Evolutionary conservation across 2,329 filamentous ascomycete genomes (phyloP), one percentile per base, ranked within the genome.

Genomic region (Aspergillus tamarii): DNA sequence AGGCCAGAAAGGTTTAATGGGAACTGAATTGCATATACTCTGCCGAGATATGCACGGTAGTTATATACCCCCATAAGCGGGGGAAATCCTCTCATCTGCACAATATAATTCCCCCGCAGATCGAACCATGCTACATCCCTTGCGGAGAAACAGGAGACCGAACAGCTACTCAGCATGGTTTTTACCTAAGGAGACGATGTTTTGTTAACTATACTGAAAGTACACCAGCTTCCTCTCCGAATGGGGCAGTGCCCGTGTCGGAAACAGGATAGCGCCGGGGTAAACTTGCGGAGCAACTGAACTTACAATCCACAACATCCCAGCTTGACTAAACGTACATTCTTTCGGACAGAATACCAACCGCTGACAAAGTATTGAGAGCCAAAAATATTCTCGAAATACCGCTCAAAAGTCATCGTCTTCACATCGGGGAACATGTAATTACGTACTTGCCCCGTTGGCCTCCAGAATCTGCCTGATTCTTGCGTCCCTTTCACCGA

Each of bases 401-500:
- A 55, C 16, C n/a, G 21, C 34, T 39, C 52, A 39, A 55, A 55
- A 12, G 52, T 39, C 32, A 9, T 26, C 52, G 26, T 21, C n/a
- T 39, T 48, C 28, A 65, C 59, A 19, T 46, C 32, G 0, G 61
- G 59, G 30, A 67, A 67, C 23, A 64, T 26, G 52, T 61, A 26
- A 60, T 74, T 70, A 57, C 71, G 66, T 3, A 67, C 58, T 57
- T 67, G 54, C 1, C 70, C 71, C 6, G 34, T 58, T 1, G 72
- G 68, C 48, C 71, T 59, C 43, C 58, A 66, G 34, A 70, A 72
- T 41, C 48, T 59, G 1, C 72, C 71, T 21, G 56, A 50, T 1
- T 69, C 72, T 60, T 73, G 72, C 46, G 67, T 60, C 2, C 67
- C 66, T 36, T 65, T 69, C 11, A 74, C 67, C 52, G 70, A 19